Evolutionary conservation across 306 rosid genomes (phyloP), one percentile per base, ranked within the genome.

Genomic region (Sophora flavescens): DNA sequence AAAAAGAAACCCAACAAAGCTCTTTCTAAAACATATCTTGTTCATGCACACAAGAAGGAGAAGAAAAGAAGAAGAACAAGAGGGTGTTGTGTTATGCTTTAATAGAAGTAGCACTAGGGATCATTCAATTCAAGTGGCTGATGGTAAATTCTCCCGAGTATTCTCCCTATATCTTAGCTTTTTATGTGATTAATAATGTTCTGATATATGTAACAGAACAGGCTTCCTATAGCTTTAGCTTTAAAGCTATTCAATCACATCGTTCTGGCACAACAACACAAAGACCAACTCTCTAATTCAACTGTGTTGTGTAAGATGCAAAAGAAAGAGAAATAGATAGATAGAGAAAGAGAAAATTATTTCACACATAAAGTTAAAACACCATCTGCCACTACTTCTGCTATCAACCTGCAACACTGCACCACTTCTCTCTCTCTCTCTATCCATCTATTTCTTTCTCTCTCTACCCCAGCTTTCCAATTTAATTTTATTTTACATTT

Each of bases 191-290:
- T 22, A 69, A 22, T 22, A 22, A 65, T 28, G 58, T 51, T 68
- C 32, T 33, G 70, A 58, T 45, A 54, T 30, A 54, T 14, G 67
- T 48, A 17, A 62, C 72, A 69, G 72, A 59, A 68, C 33, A 77
- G 68, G 86, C 77, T 79, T n/a, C n/a, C n/a, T 53, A 70, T 52
- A 60, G 77, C 86, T 85, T 79, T 82, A 28, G 59, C 52, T 22
- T 22, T 48, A 95, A 85, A 44, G 57, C 51, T 42, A 95, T 86
- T 88, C 96, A 81, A 91, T 93, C 98, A 91, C 98, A 86, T 93
- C 93, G 75, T 82, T 78, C 86, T 84, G 92, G 57, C 80, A 65
- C 13, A 56, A 52, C 74, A 72, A 52, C 74, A 74, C 69, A 61
- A 66, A 78, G 84, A 18, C 70, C 72, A 74, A 74, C 76, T 52